Conservation (phyloP, 78 protist genomes). For the Dictyostelium brefeldianum region DNA sequence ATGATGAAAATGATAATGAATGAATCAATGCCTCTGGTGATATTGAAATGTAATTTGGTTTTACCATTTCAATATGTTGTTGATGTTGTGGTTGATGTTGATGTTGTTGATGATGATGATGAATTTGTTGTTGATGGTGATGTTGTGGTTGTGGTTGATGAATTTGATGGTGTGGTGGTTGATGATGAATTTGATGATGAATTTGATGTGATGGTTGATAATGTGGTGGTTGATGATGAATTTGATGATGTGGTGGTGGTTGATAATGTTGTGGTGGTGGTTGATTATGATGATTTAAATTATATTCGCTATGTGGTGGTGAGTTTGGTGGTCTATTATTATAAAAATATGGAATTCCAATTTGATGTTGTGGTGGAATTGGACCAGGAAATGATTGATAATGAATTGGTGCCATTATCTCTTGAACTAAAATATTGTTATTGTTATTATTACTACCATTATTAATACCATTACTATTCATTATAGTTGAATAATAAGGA, state of each 20-base stretch:
- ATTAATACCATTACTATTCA: neutral
- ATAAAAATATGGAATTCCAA: neutral
- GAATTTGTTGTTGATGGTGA: neutral
- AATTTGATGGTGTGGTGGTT: neutral
- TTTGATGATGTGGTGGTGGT: neutral
- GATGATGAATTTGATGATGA: neutral
- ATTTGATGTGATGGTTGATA: neutral
- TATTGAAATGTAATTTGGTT: slow-evolving; percentile 47
- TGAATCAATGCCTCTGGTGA: slow-evolving; percentile 38
- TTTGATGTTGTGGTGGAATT: slow-evolving; percentile 24
- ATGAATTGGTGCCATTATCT: neutral
- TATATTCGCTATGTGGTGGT: neutral
- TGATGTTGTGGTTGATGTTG: neutral
- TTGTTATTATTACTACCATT: neutral
- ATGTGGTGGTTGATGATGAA: neutral
- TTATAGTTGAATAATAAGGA: neutral
- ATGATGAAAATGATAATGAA: neutral
- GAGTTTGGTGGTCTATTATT: slow-evolving; percentile 24
- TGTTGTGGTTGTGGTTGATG: neutral
- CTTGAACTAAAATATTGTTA: neutral
- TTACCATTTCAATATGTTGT: neutral
- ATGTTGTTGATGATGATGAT: neutral
- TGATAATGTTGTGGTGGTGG: neutral
- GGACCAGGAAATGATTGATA: neutral
- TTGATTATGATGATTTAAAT: slow-evolving; percentile 6